Evolutionary conservation across 1,284 basidiomycete genomes (phyloP), one percentile per base, ranked within the genome.

Genomic region (Ustilago tritici): DNA sequence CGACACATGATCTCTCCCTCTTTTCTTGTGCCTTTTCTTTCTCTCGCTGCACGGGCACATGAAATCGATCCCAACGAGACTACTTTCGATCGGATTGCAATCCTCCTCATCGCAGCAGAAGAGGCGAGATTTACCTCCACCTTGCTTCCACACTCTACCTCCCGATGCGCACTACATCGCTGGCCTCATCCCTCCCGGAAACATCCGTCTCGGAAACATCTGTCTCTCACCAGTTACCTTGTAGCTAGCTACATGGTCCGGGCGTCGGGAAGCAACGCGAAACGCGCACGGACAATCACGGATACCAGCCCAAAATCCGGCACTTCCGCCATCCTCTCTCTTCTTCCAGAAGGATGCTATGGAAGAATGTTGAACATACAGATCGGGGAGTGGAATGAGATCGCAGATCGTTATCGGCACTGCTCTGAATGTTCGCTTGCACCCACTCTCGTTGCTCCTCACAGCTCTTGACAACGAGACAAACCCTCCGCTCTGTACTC

Each of bases 181-280:
- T 28, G 14, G 15, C 54, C 40, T 38, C 28, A 19, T 31, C 36
- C 19, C 50, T 35, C 34, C 31, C 43, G 50, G 14, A 31, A 23
- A 28, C 12, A 17, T 47, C 19, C 56, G 14, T 15, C 14, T 31
- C 61, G 65, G 70, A 72, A 56, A 67, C 65, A 72, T 72, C 70
- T 63, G 68, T 49, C 43, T 10, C 32, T 49, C 6, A 17, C 2
- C 17, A 46, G 17, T 23, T 31, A 28, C 3, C 23, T 28, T 28
- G 23, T 28, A 28, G 23, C 40, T 47, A 15, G 43, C n/a, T 46
- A 19, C n/a, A 57, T 59, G 57, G 47, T 43, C 36, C 28, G 54
- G 17, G 32, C 67, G 38, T 65, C 69, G 69, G 69, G 55, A 40
- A 35, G 31, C 41, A 70, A 61, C 69, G 69, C 65, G 62, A 61